Conservation (phyloP, 2,329 filamentous ascomycete species). For the Epichloe coenophiala region DNA sequence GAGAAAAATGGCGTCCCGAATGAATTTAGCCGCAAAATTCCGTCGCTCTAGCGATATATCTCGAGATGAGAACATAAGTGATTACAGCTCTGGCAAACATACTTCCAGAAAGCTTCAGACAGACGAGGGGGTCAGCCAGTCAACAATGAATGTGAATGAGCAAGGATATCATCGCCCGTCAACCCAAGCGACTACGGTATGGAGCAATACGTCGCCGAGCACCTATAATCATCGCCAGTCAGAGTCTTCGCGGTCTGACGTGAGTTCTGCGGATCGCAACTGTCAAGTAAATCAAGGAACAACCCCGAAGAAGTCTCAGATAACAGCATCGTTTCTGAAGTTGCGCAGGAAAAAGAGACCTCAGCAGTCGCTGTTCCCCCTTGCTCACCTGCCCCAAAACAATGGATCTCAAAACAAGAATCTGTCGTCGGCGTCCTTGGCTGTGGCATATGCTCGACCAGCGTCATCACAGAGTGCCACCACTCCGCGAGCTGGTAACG, state of each 20-base stretch:
- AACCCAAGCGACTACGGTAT: conserved; percentile 14
- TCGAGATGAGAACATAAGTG: conserved; percentile 13
- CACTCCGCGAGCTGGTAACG: conserved; percentile 10
- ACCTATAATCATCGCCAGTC: conserved; percentile 30
- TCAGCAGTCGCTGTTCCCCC: conserved; percentile 69
- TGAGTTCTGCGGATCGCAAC: conserved; percentile 57
- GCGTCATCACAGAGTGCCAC: conserved; percentile 20
- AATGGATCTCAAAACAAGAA: conserved; percentile 25
- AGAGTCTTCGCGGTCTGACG: conserved; percentile 84
- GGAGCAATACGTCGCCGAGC: conserved; percentile 32
- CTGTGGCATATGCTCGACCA: conserved; percentile 20
- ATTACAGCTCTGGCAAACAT: not conserved
- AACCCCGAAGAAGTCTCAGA: conserved; percentile 45
- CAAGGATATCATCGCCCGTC: conserved; percentile 24
- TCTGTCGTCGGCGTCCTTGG: conserved; percentile 30
- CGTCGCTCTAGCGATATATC: conserved; percentile 38
- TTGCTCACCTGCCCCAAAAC: conserved; percentile 70
- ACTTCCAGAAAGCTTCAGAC: not conserved
- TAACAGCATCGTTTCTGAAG: conserved; percentile 65
- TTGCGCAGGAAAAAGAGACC: conserved; percentile 66
- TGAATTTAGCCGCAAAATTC: conserved; percentile 38
- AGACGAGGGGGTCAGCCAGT: conserved; percentile 18
- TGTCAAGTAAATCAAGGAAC: conserved; percentile 45
- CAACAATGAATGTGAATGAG: conserved; percentile 41
- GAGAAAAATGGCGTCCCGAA: conserved; percentile 42